These are phyloP conservation scores for Vanrija humicola DNA, from an alignment of 1,284 basidiomycete species.

Conservation along the genomic window DNA sequence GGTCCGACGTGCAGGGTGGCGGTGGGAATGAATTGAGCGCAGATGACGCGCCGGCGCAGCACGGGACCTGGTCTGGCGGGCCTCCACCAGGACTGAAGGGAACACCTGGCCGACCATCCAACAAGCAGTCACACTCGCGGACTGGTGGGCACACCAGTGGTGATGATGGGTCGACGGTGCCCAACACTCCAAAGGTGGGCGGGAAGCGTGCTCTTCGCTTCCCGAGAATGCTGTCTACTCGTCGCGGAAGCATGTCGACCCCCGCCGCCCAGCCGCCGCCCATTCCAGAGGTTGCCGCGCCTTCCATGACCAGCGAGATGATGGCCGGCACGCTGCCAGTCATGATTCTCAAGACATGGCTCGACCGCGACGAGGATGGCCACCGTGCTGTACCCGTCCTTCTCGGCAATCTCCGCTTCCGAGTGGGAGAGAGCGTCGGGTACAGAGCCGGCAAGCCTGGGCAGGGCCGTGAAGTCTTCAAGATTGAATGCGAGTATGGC, in stretches of 20 bases:
- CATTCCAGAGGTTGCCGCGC: constrained; percentile 39
- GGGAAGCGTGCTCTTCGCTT: not conserved
- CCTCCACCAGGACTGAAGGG: too few relatives aligned
- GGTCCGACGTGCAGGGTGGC: too few relatives aligned
- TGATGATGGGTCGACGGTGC: too few relatives aligned
- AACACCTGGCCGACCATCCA: too few relatives aligned
- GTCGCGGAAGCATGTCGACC: not conserved
- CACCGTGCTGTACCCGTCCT: constrained; percentile 79
- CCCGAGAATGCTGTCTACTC: not conserved
- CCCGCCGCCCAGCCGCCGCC: constrained; percentile 12
- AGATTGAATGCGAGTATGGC: constrained; percentile 78
- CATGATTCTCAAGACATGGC: constrained; percentile 79
- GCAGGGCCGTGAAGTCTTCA: constrained; percentile 47
- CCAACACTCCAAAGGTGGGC: too few relatives aligned
- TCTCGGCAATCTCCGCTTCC: constrained; percentile 53
- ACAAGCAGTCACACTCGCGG: too few relatives aligned
- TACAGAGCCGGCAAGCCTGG: constrained; percentile 19
- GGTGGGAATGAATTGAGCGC: too few relatives aligned
- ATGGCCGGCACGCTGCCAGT: constrained; percentile 75
- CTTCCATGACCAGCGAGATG: constrained; percentile 81
- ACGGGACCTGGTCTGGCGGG: too few relatives aligned
- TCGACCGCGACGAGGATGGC: constrained; percentile 86
- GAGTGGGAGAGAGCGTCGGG: constrained; percentile 46
- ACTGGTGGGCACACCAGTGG: too few relatives aligned
- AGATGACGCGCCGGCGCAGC: too few relatives aligned